Evolutionary conservation across 139 green algal species (phyloP).

Genomic region (Diplosphaera chodatii): DNA sequence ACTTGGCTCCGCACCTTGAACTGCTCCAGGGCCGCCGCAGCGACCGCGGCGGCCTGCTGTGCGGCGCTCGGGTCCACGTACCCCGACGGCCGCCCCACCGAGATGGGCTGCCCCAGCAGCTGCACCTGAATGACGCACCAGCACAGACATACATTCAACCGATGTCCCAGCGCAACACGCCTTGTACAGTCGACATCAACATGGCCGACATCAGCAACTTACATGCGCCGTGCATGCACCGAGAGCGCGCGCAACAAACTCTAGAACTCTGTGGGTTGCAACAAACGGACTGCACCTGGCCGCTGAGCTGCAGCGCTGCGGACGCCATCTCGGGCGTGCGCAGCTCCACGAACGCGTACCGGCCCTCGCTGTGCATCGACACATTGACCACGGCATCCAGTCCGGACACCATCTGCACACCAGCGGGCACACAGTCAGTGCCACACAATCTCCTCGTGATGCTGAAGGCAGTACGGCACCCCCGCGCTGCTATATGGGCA

Average conservation of each 20-base stretch:
- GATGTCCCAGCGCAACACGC: no score
- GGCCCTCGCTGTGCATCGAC: slow-evolving; percentile 45
- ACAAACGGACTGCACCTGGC: slow-evolving; percentile 34
- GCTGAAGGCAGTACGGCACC: no score
- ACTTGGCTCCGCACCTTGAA: slow-evolving; percentile 58
- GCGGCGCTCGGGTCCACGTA: slow-evolving; percentile 79
- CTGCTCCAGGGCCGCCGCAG: slow-evolving; percentile 36
- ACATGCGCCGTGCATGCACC: no score
- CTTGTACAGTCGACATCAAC: no score
- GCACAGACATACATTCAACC: no score
- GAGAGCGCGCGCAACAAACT: no score
- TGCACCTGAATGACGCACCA: no score
- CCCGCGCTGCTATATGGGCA: no score
- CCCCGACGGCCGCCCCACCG: slow-evolving; percentile 65
- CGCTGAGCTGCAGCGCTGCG: slow-evolving; percentile 71
- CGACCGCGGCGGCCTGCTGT: slow-evolving; percentile 35
- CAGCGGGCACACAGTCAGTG: neutral
- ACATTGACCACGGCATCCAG: slow-evolving; percentile 64
- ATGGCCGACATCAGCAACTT: no score
- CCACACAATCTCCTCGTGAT: no score
- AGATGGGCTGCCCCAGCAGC: slow-evolving; percentile 69
- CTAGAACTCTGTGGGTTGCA: neutral
- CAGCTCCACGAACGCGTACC: slow-evolving; percentile 87
- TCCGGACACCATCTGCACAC: slow-evolving; percentile 19
- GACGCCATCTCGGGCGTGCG: slow-evolving; percentile 75